Percentiles rank a stretch among this genome's conserved stretches.
Evolutionary conservation across 2,329 filamentous ascomycete species (phyloP).

Genomic region (Cladophialophora immunda): DNA sequence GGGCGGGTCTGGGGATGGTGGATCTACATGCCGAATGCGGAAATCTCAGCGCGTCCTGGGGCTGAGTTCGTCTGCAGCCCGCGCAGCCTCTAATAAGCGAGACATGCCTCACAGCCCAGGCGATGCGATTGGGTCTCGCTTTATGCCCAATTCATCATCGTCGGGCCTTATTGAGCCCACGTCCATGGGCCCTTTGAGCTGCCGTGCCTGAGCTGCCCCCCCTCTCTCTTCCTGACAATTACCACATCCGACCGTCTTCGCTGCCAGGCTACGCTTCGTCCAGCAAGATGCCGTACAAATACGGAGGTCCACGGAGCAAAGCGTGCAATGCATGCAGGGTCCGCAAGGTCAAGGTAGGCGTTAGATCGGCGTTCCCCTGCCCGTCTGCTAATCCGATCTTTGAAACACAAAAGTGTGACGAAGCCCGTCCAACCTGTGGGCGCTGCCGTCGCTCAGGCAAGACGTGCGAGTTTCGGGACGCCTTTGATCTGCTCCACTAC

Average conservation of each 20-base stretch:
- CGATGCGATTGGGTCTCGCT: background rate
- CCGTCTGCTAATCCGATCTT: background rate
- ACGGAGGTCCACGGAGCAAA: background rate
- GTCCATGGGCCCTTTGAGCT: no score
- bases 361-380: no score
- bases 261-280: background rate
- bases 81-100: background rate
- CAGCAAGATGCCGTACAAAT: background rate
- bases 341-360: background rate
- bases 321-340: background rate
- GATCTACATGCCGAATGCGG: slow-evolving; percentile 3
- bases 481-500: background rate
- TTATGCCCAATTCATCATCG: background rate
- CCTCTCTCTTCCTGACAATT: background rate
- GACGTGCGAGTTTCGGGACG: background rate
- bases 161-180: background rate
- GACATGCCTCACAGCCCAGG: background rate
- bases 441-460: background rate
- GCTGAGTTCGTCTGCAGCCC: background rate
- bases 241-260: background rate
- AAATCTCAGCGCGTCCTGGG: background rate
- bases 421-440: slow-evolving; percentile 3
- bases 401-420: background rate
- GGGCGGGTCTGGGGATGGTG: background rate
- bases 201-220: background rate